A percentile compares a stretch with the other conserved stretches of the same genome.
These are phyloP conservation scores for Chlorella sorokiniana DNA, from an alignment of 139 green algal genomes.

Conservation along the genomic window DNA sequence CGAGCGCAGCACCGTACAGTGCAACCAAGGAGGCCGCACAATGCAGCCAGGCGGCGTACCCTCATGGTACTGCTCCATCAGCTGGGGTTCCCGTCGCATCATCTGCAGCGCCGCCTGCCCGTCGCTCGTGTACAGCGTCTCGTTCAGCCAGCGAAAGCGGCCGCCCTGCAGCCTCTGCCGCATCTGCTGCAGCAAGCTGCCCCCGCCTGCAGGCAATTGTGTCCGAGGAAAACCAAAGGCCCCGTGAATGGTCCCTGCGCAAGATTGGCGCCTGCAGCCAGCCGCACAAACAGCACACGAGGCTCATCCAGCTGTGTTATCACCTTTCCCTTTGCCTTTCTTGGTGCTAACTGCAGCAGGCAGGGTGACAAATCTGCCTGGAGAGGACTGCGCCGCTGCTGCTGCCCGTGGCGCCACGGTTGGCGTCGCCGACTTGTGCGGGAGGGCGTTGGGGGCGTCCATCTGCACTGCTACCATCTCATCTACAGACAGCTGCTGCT, in stretches of 20 bases:
- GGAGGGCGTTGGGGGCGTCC: neutral
- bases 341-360: neutral
- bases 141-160: slow-evolving; percentile 94
- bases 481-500: neutral
- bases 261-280: neutral
- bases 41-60: neutral
- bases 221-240: neutral
- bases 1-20: neutral
- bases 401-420: neutral
- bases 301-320: too few relatives aligned
- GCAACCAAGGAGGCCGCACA: neutral
- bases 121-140: slow-evolving; percentile 90
- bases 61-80: slow-evolving; percentile 90
- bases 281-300: too few relatives aligned
- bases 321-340: slow-evolving; percentile 1
- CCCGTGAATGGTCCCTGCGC: neutral
- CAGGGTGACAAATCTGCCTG: neutral
- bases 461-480: slow-evolving; percentile 1
- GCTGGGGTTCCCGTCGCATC: slow-evolving; percentile 69
- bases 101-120: slow-evolving; percentile 64
- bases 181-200: slow-evolving; percentile 76
- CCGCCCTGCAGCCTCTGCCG: slow-evolving; percentile 73
- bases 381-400: neutral
- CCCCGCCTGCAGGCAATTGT: neutral
- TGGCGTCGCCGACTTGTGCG: neutral